phyloP scores from a whole-genome alignment of 2,329 filamentous ascomycete genomes.

The Diaporthe helianthi region DNA sequence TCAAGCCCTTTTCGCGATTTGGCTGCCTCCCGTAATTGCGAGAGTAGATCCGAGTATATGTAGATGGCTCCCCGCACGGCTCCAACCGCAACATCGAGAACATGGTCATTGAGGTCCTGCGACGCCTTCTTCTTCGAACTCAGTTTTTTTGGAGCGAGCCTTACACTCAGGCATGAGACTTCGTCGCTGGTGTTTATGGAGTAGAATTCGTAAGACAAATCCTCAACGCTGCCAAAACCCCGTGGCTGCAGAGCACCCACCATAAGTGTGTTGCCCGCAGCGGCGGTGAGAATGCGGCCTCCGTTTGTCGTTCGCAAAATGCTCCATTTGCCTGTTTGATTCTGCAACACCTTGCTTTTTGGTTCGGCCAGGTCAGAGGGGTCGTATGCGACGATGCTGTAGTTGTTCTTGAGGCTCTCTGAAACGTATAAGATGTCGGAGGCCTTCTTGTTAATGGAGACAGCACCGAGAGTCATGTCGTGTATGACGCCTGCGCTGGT shows the following conservation, averaged over 20 bases:
- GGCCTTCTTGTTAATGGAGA: constrained; percentile 44
- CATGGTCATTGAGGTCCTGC: constrained; percentile 40
- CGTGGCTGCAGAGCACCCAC: constrained; percentile 60
- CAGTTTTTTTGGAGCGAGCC: constrained; percentile 47
- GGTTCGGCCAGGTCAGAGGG: constrained; percentile 39
- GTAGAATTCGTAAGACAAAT: constrained; percentile 62
- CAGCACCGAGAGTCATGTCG: constrained; percentile 52
- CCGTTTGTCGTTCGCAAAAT: constrained; percentile 48
- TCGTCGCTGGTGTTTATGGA: constrained; percentile 67
- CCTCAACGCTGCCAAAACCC: constrained; percentile 45
- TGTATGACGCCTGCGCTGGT: constrained; percentile 53
- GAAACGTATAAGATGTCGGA: constrained; percentile 57
- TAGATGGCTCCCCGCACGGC: constrained; percentile 78
- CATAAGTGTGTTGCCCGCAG: constrained; percentile 61
- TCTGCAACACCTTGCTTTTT: constrained; percentile 29
- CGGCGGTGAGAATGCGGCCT: constrained; percentile 65
- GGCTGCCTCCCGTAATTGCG: constrained; percentile 58
- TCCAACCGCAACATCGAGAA: constrained; percentile 80
- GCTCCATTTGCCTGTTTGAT: constrained; percentile 14
- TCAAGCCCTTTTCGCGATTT: constrained; percentile 53
- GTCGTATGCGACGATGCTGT: constrained; percentile 56
- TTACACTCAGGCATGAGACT: constrained; percentile 72
- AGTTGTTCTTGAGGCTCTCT: constrained; percentile 49
- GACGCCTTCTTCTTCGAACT: constrained; percentile 39
- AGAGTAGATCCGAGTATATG: constrained; percentile 78